Base-by-base conservation (phyloP, 306 rosid species). In the Vigna unguiculata region DNA sequence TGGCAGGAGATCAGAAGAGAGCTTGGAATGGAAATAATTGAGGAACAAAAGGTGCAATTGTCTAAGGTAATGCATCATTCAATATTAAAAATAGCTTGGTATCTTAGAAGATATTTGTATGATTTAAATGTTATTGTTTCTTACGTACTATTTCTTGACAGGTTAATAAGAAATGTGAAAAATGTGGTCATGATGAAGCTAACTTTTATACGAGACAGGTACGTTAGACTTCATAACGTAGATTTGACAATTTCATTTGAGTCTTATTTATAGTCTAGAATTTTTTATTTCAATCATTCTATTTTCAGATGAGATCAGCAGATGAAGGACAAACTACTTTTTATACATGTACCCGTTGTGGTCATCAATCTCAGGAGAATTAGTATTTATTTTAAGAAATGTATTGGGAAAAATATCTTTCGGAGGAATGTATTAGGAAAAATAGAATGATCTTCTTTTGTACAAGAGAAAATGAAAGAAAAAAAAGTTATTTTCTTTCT, bases 111-210 rank as follows among this genome's bases (percentile, higher is more conserved):
- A 7, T 12, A 14, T 71, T 72, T 52, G 21, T 30, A 25, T 76
- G 21, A 69, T 46, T 72, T 0, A 32, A 43, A 51, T 75, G 61
- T 62, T 17, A 41, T 62, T 34, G 32, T 28, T 68, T 66, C 43
- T 59, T 82, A 64, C 54, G 68, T 61, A 57, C 53, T 25, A 24
- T 21, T 68, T 67, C 45, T 60, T 80, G 32, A 61, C 85, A 93
- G 94, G 90, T 82, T 52, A 87, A 86, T 84, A 86, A 83, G 70
- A 88, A 59, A 79, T 93, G 96, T 72, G 98, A 93, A 48, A 91
- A 93, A 72, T 93, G 98, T 61, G 96, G 90, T 21, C 86, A 89
- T 75, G 93, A 78, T 65, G 98, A 91, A 76, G 93, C 93, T 77
- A 69, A 46, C 41, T 85, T 57, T 72, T 79, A 76, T 60, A 79